Conservation (phyloP, 2,329 filamentous ascomycete species). For the Clonostachys rhizophaga region DNA sequence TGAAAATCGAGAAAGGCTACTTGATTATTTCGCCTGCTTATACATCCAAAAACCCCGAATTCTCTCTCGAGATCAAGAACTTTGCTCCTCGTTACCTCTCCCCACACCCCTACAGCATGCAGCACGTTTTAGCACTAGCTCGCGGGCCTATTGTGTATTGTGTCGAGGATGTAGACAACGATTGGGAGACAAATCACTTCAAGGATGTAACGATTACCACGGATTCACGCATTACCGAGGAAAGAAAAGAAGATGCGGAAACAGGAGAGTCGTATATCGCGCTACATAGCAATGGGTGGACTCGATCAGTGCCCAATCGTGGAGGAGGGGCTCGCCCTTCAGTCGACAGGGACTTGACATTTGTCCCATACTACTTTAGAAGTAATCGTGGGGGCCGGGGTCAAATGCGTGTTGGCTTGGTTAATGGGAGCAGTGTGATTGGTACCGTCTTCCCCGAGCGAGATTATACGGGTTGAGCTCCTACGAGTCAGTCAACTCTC, state of each 20-base stretch:
- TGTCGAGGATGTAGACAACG: slow-evolving; percentile 53
- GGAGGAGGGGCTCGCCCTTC: slow-evolving; percentile 4
- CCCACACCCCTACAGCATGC: slow-evolving; percentile 52
- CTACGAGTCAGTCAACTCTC: too few relatives aligned
- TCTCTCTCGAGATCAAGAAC: slow-evolving; percentile 33
- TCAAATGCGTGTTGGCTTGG: slow-evolving; percentile 43
- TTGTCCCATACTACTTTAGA: slow-evolving; percentile 50
- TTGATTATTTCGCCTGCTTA: slow-evolving; percentile 36
- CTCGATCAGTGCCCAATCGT: slow-evolving; percentile 8
- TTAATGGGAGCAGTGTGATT: slow-evolving; percentile 8
- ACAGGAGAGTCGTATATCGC: slow-evolving; percentile 18
- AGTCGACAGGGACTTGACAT: slow-evolving; percentile 27
- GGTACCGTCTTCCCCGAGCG: slow-evolving; percentile 1
- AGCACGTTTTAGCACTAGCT: slow-evolving; percentile 46
- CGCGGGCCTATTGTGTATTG: slow-evolving; percentile 58
- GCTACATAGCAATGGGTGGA: slow-evolving; percentile 11
- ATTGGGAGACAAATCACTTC: slow-evolving; percentile 51
- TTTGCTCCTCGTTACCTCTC: slow-evolving; percentile 41
- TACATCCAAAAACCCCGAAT: slow-evolving; percentile 21
- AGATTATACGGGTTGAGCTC: too few relatives aligned
- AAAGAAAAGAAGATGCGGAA: slow-evolving; percentile 9
- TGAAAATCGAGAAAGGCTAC: slow-evolving; percentile 38
- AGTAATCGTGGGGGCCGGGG: slow-evolving; percentile 49
- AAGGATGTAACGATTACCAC: slow-evolving; percentile 28
- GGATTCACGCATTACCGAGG: slow-evolving; percentile 8